These are phyloP conservation scores for Phytopythium helicoides DNA, from an alignment of 352 stramenopile species.

Conservation along the genomic window DNA sequence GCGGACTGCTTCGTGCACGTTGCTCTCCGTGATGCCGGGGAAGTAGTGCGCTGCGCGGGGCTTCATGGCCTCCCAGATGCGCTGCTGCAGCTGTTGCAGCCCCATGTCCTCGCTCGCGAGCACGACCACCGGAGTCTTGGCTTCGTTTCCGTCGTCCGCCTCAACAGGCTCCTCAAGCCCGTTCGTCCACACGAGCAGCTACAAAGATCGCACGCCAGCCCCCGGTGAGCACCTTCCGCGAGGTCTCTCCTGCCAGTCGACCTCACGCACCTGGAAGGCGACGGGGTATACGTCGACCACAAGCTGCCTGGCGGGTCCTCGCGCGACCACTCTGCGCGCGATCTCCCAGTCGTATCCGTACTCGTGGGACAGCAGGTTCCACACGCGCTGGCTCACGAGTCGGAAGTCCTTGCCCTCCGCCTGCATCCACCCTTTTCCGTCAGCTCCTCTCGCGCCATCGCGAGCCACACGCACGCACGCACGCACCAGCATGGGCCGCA, in stretches of 20 bases:
- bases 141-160: constrained; percentile 21
- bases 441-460: too few species aligned
- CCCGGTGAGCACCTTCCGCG: too few species aligned
- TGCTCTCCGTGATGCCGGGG: constrained; percentile 22
- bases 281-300: constrained; percentile 71
- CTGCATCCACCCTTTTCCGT: constrained; percentile 12
- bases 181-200: constrained; percentile 27
- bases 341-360: constrained; percentile 80
- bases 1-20: constrained; percentile 32
- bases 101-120: constrained; percentile 30
- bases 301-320: constrained; percentile 31
- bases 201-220: constrained; percentile 3
- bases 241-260: too few species aligned
- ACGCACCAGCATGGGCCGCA: constrained; percentile 54
- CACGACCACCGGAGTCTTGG: constrained; percentile 43
- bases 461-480: too few species aligned
- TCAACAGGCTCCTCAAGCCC: constrained; percentile 20
- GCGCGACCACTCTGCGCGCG: constrained; percentile 46
- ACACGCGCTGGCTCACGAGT: constrained; percentile 68
- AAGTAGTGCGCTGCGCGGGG: constrained; percentile 35
- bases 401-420: constrained; percentile 64
- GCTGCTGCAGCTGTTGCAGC: constrained; percentile 39
- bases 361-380: constrained; percentile 56
- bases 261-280: constrained; percentile 74
- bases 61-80: constrained; percentile 39